Base-by-base conservation (phyloP, 2,329 filamentous ascomycete genomes). In the Aureobasidium sp. region DNA sequence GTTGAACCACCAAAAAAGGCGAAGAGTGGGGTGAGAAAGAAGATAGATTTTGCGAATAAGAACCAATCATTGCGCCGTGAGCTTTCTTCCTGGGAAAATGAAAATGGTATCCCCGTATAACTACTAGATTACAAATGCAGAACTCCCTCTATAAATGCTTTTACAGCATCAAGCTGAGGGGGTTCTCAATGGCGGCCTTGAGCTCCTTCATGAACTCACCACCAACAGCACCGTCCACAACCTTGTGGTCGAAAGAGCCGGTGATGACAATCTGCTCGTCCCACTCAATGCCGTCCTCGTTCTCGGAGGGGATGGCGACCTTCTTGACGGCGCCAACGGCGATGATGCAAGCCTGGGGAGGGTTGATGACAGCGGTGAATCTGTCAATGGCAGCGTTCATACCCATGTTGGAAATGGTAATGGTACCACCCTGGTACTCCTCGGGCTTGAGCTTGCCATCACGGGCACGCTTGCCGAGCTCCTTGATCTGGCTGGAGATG, bases 371-470 rank as follows among this genome's bases (percentile, higher is more conserved):
- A 69, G 94, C 94, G 58, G 94, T 97, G 81, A 99, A 99, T 76
- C 92, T 86, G 79, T 97, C 92, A 66, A 99, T 88, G 56, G 94
- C 93, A 52, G 87, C 74, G 85, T 99, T 99, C 94, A 99, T 99
- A 78, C 94, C 94, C 94, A 99, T 96, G 86, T 99, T 99, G 81
- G 90, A 96, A 79, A 99, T 97, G 77, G 93, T 97, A 80, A 99
- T 96, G 75, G 91, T 96, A 76, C 94, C 94, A 62, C 94, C 94
- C 83, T 97, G 93, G 86, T 96, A 99, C 80, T 99, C 92, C 78
- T 99, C 93, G 52, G 94, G 94, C 88, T 97, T 97, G 71, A 99
- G 89, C 87, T 97, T 99, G 80, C 90, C 90, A 70, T 97, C 94
- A 65, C 91, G 87, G 66, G 94, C 94, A 75, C 91, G 90, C 86